Evolutionary conservation across 2,329 filamentous ascomycete species (phyloP).

Genomic region (Myriosclerotinia curreyana): DNA sequence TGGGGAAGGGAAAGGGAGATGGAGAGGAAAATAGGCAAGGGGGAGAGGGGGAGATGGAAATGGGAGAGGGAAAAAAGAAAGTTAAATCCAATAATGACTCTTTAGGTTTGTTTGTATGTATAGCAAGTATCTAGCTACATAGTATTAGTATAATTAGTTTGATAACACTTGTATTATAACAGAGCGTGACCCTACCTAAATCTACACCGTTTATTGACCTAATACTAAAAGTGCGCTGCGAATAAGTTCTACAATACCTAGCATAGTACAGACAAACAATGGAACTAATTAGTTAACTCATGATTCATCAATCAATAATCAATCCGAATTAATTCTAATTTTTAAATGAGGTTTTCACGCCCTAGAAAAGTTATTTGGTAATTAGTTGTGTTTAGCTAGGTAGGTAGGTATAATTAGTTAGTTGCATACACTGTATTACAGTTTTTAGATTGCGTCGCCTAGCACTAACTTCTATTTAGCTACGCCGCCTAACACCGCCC

Average conservation of each 20-base stretch:
- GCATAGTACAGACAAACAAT: neutral
- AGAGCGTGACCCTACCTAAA: too few relatives aligned
- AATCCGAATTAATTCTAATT: neutral
- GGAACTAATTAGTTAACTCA: neutral
- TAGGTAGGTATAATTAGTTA: too few relatives aligned
- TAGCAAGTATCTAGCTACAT: neutral
- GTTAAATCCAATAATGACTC: neutral
- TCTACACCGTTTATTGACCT: too few relatives aligned
- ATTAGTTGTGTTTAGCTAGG: neutral
- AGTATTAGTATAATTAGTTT: neutral
- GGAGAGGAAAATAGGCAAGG: too few relatives aligned
- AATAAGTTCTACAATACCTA: too few relatives aligned
- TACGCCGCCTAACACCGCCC: neutral
- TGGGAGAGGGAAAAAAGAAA: neutral
- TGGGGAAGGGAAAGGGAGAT: neutral
- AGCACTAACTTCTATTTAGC: neutral
- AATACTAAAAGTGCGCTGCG: too few relatives aligned
- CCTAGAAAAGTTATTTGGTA: neutral
- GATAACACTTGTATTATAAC: too few relatives aligned
- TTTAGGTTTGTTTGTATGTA: neutral
- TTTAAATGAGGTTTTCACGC: conserved; percentile 15
- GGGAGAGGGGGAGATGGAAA: too few relatives aligned
- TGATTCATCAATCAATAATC: neutral
- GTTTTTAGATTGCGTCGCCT: neutral
- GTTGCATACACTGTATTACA: neutral